Evolutionary conservation across 1,284 basidiomycete genomes (phyloP).

Genomic region (Bondarzewia mesenterica): DNA sequence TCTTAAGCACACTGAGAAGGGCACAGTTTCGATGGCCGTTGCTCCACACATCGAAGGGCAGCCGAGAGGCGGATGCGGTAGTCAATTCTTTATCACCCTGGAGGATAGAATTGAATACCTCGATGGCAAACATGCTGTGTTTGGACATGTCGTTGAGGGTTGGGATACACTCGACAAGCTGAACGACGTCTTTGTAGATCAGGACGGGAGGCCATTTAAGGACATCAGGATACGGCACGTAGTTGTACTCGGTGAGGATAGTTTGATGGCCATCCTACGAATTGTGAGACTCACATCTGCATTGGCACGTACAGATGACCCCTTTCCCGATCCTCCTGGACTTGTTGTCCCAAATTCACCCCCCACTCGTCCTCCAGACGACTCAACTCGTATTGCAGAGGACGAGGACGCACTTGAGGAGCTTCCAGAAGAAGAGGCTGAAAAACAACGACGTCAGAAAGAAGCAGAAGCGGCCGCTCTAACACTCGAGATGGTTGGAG

Average conservation of each 20-base stretch:
- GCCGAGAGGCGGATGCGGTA: conserved; percentile 77
- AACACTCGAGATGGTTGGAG: conserved; percentile 98
- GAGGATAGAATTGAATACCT: conserved; percentile 89
- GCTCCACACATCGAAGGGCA: conserved; percentile 64
- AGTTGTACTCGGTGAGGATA: conserved; percentile 74
- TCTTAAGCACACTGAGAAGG: conserved; percentile 80
- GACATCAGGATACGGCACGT: conserved; percentile 92
- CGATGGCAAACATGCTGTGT: conserved; percentile 93
- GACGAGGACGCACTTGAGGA: conserved; percentile 81
- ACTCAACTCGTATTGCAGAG: conserved; percentile 81
- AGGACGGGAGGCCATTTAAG: conserved; percentile 84
- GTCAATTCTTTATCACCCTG: conserved; percentile 95
- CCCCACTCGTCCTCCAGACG: conserved; percentile 77
- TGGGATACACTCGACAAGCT: conserved; percentile 88
- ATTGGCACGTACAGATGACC: conserved; percentile 90
- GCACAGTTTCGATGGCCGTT: conserved; percentile 94
- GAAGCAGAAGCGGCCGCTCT: conserved; percentile 90
- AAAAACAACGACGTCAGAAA: conserved; percentile 69
- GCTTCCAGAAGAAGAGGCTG: conserved; percentile 77
- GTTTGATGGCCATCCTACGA: background rate
- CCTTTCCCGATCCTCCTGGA: conserved; percentile 81
- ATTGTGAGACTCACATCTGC: background rate
- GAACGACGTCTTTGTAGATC: conserved; percentile 86
- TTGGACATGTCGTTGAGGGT: conserved; percentile 94
- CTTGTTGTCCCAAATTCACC: conserved; percentile 68